Base-by-base conservation (phyloP, 139 green algal species). In the Tetradesmus lagerheimii region DNA sequence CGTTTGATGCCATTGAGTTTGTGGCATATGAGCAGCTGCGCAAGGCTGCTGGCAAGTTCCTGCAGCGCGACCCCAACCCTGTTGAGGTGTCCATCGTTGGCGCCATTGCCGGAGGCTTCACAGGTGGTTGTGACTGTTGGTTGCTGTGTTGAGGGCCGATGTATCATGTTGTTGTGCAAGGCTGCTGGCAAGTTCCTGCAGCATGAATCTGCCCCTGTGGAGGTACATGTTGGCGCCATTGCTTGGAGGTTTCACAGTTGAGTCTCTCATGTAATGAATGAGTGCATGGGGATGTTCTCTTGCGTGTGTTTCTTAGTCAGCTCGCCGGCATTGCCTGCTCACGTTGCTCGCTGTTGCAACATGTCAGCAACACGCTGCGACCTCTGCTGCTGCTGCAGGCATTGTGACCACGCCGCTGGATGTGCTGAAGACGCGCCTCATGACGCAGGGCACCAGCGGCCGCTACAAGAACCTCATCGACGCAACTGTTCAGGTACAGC, bases 1-100 rank as follows among this genome's bases (percentile, higher is more conserved):
- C 98, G 0, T 99, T 99, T 92, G 98, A 99, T 84, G 98, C 98
- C 80, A 98, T 99, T 62, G 98, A 99, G 93, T 99, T 99, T 90
- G 92, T 98, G 37, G 90, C 94, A 0, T 99, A 99, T 82, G 97
- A 99, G 93, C 94, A 97, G 91, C 88, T 97, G 75, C 95, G 96
- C 89, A 45, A 82, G 75, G 83, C 76, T 35, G 90, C 90, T 4
- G 75, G 67, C 29, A 35, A 29, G 47, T 50, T 38, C 2, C 35
- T 93, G 31, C 38, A 80, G 38, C 92, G 95, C 0, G 94, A 97
- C 62, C 91, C 97, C 45, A 94, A 96, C 75, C 77, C 94, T 1
- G 90, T 74, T 0, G 96, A 98, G 93, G 92, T 95, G 8, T 95
- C 93, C 0, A 27, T 95, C 16, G 92, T 97, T 81, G 97, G 97